Evolutionary conservation across 2,329 filamentous ascomycete species (phyloP).

Genomic region (Ceratocystis harringtonii): DNA sequence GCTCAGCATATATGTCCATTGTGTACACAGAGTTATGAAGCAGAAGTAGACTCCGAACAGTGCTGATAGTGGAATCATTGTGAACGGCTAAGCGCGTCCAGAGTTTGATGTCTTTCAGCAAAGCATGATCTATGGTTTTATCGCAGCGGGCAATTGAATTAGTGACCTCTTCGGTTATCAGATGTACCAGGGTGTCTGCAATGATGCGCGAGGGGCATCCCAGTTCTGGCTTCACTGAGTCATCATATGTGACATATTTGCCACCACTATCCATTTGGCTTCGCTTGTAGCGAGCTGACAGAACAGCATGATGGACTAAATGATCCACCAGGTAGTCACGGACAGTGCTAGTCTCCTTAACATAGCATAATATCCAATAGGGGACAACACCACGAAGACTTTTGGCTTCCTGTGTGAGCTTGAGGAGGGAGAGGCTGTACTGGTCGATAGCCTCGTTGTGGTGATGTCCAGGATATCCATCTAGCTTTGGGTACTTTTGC

Average conservation of each 20-base stretch:
- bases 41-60: not conserved
- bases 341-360: not conserved
- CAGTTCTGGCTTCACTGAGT: not conserved
- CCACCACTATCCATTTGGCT: not conserved
- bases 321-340: not conserved
- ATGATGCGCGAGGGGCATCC: not conserved
- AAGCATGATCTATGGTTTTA: no score
- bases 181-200: not conserved
- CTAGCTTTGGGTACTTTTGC: not conserved
- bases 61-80: conserved; percentile 1
- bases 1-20: not conserved
- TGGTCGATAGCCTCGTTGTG: not conserved
- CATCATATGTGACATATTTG: not conserved
- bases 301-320: not conserved
- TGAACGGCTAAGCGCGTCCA: conserved; percentile 5
- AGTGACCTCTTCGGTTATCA: not conserved
- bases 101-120: not conserved
- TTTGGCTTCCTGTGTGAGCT: not conserved
- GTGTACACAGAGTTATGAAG: conserved; percentile 8
- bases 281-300: not conserved
- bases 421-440: not conserved
- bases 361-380: conserved; percentile 4
- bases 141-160: not conserved
- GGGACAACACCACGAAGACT: not conserved
- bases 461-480: not conserved